A percentile compares a stretch with the other conserved stretches of the same genome.
These are phyloP conservation scores for Shiraia sp. DNA, from an alignment of 2,329 filamentous ascomycete genomes.

Conservation along the genomic window DNA sequence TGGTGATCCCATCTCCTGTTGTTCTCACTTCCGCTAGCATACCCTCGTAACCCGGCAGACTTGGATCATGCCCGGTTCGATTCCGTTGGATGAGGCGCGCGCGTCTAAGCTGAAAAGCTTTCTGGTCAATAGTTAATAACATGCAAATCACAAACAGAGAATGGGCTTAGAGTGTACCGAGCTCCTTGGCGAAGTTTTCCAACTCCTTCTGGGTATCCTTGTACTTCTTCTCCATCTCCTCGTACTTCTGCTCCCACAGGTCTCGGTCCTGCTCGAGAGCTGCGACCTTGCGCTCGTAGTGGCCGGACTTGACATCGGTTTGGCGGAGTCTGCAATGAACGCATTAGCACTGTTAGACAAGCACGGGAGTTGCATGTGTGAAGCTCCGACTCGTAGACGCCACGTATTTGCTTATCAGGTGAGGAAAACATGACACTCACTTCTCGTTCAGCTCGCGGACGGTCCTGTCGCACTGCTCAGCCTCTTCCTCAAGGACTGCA, in stretches of 20 bases:
- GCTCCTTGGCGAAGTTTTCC: constrained; percentile 86
- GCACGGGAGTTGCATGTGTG: constrained; percentile 1
- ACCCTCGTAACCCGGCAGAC: constrained; percentile 16
- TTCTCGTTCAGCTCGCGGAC: constrained; percentile 98
- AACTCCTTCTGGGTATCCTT: constrained; percentile 82
- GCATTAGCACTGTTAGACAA: constrained; percentile 20
- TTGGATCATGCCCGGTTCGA: constrained; percentile 20
- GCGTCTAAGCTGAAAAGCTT: not conserved
- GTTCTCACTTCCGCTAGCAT: constrained; percentile 11
- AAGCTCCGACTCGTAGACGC: not conserved
- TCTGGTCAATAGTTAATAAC: constrained; percentile 24
- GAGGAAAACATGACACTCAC: constrained; percentile 61
- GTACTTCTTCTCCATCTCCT: constrained; percentile 95
- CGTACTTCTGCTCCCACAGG: constrained; percentile 96
- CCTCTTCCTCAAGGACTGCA: constrained; percentile 96
- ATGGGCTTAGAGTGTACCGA: constrained; percentile 80
- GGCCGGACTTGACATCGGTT: constrained; percentile 98
- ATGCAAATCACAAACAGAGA: constrained; percentile 36
- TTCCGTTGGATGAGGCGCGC: constrained; percentile 21
- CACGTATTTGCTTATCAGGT: not conserved
- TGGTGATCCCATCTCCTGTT: constrained; percentile 15
- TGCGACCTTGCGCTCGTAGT: constrained; percentile 99
- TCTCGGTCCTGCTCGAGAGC: constrained; percentile 90
- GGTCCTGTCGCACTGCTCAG: constrained; percentile 94
- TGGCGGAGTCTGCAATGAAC: constrained; percentile 76